A percentile compares a stretch with the other conserved stretches of the same genome.
phyloP scores from a whole-genome alignment of 805 yeast species.

The Maudiozyma turicensis region DNA sequence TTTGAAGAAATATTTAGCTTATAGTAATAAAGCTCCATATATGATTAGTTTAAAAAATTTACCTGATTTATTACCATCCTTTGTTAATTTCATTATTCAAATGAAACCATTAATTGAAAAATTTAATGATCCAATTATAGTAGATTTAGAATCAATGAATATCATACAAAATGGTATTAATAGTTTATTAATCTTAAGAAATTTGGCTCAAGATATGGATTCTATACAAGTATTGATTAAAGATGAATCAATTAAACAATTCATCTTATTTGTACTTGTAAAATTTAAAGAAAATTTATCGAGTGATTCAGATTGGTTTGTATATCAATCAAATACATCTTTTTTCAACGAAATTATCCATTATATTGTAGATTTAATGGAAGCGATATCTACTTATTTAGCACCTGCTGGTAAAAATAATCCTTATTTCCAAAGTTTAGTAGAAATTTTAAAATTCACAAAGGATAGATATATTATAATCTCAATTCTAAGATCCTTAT shows the following conservation, averaged over 20 bases:
- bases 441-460: conserved; percentile 39
- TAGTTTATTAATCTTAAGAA: conserved; percentile 55
- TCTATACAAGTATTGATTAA: conserved; percentile 71
- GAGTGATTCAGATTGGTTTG: conserved; percentile 17
- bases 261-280: conserved; percentile 30
- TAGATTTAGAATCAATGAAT: conserved; percentile 8
- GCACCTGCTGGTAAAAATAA: conserved; percentile 68
- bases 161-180: conserved; percentile 26
- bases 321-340: conserved; percentile 27
- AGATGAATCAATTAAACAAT: conserved; percentile 37
- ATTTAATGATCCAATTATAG: conserved; percentile 18
- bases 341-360: conserved; percentile 48
- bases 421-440: conserved; percentile 44
- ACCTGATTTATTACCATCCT: conserved; percentile 31
- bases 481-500: conserved; percentile 62
- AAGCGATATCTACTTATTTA: conserved; percentile 72
- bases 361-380: conserved; percentile 71
- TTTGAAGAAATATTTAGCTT: conserved; percentile 34
- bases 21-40: conserved; percentile 39
- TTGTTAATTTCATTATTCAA: conserved; percentile 26
- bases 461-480: conserved; percentile 64
- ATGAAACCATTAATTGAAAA: conserved; percentile 18
- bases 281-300: conserved; percentile 17
- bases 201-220: conserved; percentile 71
- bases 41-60: conserved; percentile 38